A percentile compares a stretch with the other conserved stretches of the same genome.
phyloP scores from a whole-genome alignment of 495 filamentous ascomycete species.

The Neurospora sp. region DNA sequence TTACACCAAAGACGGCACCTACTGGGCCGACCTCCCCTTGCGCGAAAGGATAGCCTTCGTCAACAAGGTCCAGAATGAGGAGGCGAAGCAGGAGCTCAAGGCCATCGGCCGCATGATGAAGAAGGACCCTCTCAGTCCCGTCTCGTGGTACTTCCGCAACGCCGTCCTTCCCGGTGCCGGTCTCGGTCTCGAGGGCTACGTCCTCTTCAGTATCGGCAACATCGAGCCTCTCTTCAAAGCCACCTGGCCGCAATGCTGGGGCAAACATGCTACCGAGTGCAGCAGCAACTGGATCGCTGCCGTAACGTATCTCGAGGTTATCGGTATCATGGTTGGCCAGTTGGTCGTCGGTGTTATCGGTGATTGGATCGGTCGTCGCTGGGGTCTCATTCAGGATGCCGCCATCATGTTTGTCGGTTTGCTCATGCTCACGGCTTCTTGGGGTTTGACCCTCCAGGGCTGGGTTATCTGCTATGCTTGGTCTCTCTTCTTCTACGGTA shows the following conservation, averaged over 20 bases:
- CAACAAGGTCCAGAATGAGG: constrained; percentile 51
- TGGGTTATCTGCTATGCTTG: constrained; percentile 92
- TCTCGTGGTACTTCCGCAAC: constrained; percentile 77
- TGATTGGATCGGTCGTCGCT: constrained; percentile 70
- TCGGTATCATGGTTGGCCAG: constrained; percentile 84
- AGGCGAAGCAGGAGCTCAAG: constrained; percentile 52
- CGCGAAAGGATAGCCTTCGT: constrained; percentile 61
- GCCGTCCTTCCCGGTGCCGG: constrained; percentile 84
- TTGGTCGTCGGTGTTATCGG: constrained; percentile 58
- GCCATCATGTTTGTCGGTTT: constrained; percentile 83
- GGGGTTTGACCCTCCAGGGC: constrained; percentile 73
- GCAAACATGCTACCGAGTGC: constrained; percentile 44
- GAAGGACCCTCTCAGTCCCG: constrained; percentile 64
- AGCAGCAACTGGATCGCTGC: constrained; percentile 63
- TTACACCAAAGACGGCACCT: constrained; percentile 67
- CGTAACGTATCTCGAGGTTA: constrained; percentile 75
- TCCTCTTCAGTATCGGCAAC: constrained; percentile 91
- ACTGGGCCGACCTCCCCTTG: constrained; percentile 79
- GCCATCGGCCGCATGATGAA: constrained; percentile 69
- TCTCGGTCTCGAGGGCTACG: constrained; percentile 82
- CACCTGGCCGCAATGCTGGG: constrained; percentile 68
- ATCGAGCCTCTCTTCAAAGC: constrained; percentile 63
- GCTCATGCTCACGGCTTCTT: constrained; percentile 75
- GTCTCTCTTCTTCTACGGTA: constrained; percentile 81
- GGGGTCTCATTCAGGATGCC: constrained; percentile 90